phyloP scores from a whole-genome alignment of 495 filamentous ascomycete genomes.

The Penicillium angulare region DNA sequence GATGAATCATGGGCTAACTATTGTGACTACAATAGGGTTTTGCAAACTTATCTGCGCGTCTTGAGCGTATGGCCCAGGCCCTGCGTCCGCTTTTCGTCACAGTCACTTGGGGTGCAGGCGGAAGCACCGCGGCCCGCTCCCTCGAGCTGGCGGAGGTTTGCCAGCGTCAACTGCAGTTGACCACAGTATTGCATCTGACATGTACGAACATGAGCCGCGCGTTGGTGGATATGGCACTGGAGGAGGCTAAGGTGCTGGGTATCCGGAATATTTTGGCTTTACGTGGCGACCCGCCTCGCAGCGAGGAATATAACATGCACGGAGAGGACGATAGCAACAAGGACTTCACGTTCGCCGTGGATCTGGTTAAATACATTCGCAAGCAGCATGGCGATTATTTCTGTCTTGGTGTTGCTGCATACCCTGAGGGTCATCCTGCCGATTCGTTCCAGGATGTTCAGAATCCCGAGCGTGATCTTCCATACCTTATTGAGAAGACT shows the following conservation, averaged over 20 bases:
- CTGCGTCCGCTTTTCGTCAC: conserved; percentile 92
- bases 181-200: conserved; percentile 93
- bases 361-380: conserved; percentile 87
- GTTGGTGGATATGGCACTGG: conserved; percentile 83
- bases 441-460: conserved; percentile 79
- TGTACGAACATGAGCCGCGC: conserved; percentile 95
- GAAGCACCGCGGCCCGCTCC: conserved; percentile 83
- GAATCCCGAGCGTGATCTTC: conserved; percentile 74
- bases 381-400: conserved; percentile 90
- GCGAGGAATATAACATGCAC: conserved; percentile 78
- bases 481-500: conserved; percentile 88
- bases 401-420: conserved; percentile 91
- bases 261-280: conserved; percentile 93
- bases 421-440: conserved; percentile 95
- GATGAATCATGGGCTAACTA: conserved; percentile 17
- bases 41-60: conserved; percentile 85
- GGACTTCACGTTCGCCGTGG: conserved; percentile 86
- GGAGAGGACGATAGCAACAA: conserved; percentile 64
- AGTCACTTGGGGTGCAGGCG: conserved; percentile 97
- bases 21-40: conserved; percentile 57
- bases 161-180: conserved; percentile 85
- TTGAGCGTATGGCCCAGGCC: conserved; percentile 91
- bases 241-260: conserved; percentile 88
- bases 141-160: conserved; percentile 95
- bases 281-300: conserved; percentile 88